Conservation (phyloP, 108 stramenopile species). For the Discostella pseudostelligera region DNA sequence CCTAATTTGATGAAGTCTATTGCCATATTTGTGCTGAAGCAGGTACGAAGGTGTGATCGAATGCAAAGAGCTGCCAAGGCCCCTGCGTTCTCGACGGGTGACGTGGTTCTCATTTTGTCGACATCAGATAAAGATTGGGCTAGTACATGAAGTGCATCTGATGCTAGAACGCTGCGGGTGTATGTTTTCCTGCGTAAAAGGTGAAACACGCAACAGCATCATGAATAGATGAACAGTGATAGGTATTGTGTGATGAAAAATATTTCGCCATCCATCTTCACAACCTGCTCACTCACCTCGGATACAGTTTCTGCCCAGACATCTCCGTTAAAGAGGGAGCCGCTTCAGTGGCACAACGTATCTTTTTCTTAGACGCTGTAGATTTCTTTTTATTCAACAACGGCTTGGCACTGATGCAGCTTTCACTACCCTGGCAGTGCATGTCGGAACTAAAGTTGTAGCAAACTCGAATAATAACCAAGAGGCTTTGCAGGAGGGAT, state of each 20-base stretch:
- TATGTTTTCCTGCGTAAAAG: constrained; percentile 25
- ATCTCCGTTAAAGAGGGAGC: neutral
- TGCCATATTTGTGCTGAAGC: constrained; percentile 15
- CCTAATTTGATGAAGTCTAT: constrained; percentile 33
- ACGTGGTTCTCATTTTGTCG: neutral
- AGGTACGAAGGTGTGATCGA: constrained; percentile 15
- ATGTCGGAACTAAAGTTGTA: constrained; percentile 27
- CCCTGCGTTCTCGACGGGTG: constrained; percentile 6
- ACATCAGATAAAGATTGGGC: constrained; percentile 7
- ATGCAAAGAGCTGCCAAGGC: constrained; percentile 11
- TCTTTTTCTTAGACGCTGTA: constrained; percentile 28
- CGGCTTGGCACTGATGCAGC: no score
- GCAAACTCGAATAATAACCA: constrained; percentile 26
- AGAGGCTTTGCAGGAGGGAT: constrained; percentile 27
- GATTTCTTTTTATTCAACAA: constrained; percentile 15
- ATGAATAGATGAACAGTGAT: neutral
- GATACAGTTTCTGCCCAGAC: neutral
- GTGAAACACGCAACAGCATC: neutral
- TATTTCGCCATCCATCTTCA: neutral
- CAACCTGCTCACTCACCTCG: constrained; percentile 1
- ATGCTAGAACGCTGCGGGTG: constrained; percentile 34
- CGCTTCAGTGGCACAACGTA: constrained; percentile 5
- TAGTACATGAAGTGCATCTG: constrained; percentile 26
- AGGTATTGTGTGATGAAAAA: neutral
- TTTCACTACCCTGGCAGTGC: neutral